Percentiles rank a stretch among this genome's conserved stretches.
Evolutionary conservation across 2,329 filamentous ascomycete species (phyloP).

Genomic region (Diaporthe velutina): DNA sequence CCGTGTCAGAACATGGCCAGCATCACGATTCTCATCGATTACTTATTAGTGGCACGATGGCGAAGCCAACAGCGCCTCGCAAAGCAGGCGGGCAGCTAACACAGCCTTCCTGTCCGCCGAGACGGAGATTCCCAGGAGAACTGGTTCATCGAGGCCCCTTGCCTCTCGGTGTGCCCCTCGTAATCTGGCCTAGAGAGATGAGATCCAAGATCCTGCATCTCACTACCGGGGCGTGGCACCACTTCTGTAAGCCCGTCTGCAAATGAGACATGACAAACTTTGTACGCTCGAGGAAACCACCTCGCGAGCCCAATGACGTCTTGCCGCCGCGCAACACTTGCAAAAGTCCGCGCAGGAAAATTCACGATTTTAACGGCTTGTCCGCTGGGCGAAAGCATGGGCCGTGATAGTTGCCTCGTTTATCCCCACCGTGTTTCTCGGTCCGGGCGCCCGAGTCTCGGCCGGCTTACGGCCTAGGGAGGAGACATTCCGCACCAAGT

Average conservation of each 20-base stretch:
- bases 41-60: background rate
- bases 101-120: background rate
- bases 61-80: background rate
- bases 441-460: conserved; percentile 24
- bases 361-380: background rate
- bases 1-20: background rate
- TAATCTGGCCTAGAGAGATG: background rate
- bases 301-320: background rate
- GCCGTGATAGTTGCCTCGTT: background rate
- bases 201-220: conserved; percentile 21
- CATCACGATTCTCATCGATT: background rate
- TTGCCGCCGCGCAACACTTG: background rate
- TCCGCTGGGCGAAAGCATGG: background rate
- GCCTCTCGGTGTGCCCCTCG: background rate
- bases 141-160: background rate
- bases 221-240: conserved; percentile 4
- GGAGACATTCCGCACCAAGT: background rate
- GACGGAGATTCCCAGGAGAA: background rate
- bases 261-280: conserved; percentile 28
- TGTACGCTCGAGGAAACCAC: conserved; percentile 9
- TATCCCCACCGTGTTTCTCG: background rate
- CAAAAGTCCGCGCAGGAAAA: background rate
- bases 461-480: background rate
- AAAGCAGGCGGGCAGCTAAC: background rate
- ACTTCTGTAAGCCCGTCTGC: background rate